phyloP scores from a whole-genome alignment of 1,284 basidiomycete genomes.

The Lentinula novae-zelandiae region DNA sequence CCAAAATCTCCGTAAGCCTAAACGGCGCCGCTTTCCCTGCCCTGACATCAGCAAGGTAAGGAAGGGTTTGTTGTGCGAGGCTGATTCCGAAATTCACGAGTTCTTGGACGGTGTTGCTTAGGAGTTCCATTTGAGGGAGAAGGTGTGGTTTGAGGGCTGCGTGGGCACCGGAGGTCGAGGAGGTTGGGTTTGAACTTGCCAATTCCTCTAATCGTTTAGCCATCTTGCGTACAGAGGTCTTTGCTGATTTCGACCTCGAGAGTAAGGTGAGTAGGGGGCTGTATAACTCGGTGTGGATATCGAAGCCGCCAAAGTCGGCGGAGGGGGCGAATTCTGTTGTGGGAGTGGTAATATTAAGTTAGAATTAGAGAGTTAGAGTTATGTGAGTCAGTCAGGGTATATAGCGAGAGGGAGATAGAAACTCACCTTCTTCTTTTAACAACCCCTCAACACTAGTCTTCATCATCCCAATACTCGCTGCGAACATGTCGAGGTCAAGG shows the following conservation, averaged over 20 bases:
- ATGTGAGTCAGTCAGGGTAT: neutral
- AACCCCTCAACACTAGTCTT: constrained; percentile 79
- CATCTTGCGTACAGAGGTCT: constrained; percentile 83
- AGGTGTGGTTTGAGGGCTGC: constrained; percentile 70
- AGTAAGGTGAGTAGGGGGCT: constrained; percentile 79
- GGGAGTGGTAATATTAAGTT: constrained; percentile 1
- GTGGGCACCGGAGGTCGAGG: constrained; percentile 31
- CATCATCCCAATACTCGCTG: constrained; percentile 83
- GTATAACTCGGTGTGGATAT: constrained; percentile 72
- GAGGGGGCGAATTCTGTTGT: constrained; percentile 66
- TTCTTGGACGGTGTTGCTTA: constrained; percentile 73
- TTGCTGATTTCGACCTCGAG: constrained; percentile 78
- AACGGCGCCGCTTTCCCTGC: constrained; percentile 68
- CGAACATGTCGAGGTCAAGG: constrained; percentile 88
- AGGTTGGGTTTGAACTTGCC: constrained; percentile 23
- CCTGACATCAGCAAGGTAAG: constrained; percentile 74
- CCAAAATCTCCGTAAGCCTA: constrained; percentile 67
- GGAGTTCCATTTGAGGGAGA: constrained; percentile 65
- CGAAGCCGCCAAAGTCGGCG: constrained; percentile 68
- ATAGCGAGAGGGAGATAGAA: neutral
- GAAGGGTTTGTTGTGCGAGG: constrained; percentile 85
- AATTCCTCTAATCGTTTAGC: constrained; percentile 82
- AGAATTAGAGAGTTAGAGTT: neutral
- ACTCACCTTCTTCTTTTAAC: constrained; percentile 70
- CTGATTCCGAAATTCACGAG: constrained; percentile 86